Base-by-base conservation (phyloP, 1,284 basidiomycete species). In the Microbotryum saponariae region DNA sequence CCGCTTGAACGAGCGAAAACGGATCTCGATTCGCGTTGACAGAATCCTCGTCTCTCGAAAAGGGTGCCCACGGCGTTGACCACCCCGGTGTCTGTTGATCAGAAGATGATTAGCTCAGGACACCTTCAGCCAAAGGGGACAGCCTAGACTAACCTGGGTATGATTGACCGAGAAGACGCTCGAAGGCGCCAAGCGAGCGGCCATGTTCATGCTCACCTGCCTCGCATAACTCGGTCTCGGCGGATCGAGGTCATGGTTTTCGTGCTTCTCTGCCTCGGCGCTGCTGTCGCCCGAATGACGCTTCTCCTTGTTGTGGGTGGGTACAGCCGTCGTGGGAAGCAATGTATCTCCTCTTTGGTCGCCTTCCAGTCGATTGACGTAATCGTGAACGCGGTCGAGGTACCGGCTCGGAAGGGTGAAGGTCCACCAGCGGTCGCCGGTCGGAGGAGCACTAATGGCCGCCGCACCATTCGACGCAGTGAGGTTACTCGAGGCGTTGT, bases 391-490 rank as follows among this genome's bases (percentile, higher is more conserved):
- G 27, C 64, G 64, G 47, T 69, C 63, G 47, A 70, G 59, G 57
- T 72, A 71, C 57, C 68, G 69, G 7, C 56, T 60, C 7, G 71
- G 65, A 5, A 72, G 58, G 2, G 71, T 72, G 55, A 72, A 72
- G 6, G 70, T 69, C 71, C 71, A 72, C 71, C 71, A 72, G 1
- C 69, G 57, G 14, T 63, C 62, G 44, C 66, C 68, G n/a, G 51
- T 55, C 23, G 27, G 37, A 46, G 54, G 23, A 51, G n/a, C 27
- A 44, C 58, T 51, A 12, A 48, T n/a, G 1, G 60, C 46, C 1
- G 25, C 49, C 0, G 48, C 51, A 4, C 48, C 31, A 27, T 18
- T 45, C 33, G 46, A 45, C 1, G 27, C 6, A 23, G 25, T 20
- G 16, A 33, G 21, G 16, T 21, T 50, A 12, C 47, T 53, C 23